These are phyloP conservation scores for Nannochloris sp. DNA, from an alignment of 139 green algal genomes.

Conservation along the genomic window DNA sequence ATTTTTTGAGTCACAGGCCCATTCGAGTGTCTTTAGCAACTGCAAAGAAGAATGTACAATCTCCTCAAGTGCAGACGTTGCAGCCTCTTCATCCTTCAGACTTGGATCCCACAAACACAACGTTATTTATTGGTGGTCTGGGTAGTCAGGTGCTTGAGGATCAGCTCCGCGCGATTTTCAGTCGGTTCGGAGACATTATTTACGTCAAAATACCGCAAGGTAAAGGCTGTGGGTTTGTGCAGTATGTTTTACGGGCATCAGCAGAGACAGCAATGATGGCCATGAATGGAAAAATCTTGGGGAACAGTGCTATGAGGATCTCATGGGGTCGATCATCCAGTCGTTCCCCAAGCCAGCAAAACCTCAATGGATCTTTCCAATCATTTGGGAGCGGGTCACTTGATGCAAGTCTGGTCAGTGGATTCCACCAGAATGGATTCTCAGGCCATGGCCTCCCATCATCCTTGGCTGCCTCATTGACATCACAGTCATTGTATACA, in stretches of 20 bases:
- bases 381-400: no score
- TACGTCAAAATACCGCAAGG: conserved; percentile 89
- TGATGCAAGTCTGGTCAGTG: no score
- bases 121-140: conserved; percentile 77
- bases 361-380: no score
- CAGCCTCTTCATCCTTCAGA: conserved; percentile 37
- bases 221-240: conserved; percentile 96
- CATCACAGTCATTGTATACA: no score
- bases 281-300: conserved; percentile 63
- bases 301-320: conserved; percentile 47
- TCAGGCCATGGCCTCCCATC: no score
- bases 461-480: no score
- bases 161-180: conserved; percentile 62
- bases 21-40: conserved; percentile 73
- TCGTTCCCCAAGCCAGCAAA: conserved; percentile 23
- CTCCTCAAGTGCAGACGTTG: conserved; percentile 5
- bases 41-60: conserved; percentile 36
- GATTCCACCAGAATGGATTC: no score
- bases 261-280: conserved; percentile 65
- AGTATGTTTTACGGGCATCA: conserved; percentile 59
- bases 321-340: conserved; percentile 51
- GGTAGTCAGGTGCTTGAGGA: conserved; percentile 58
- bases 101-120: conserved; percentile 78
- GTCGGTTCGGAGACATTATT: conserved; percentile 73
- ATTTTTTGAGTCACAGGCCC: conserved; percentile 54